Evolutionary conservation across 495 filamentous ascomycete genomes (phyloP), one percentile per base, ranked within the genome.

Genomic region (Bacidia gigantensis): DNA sequence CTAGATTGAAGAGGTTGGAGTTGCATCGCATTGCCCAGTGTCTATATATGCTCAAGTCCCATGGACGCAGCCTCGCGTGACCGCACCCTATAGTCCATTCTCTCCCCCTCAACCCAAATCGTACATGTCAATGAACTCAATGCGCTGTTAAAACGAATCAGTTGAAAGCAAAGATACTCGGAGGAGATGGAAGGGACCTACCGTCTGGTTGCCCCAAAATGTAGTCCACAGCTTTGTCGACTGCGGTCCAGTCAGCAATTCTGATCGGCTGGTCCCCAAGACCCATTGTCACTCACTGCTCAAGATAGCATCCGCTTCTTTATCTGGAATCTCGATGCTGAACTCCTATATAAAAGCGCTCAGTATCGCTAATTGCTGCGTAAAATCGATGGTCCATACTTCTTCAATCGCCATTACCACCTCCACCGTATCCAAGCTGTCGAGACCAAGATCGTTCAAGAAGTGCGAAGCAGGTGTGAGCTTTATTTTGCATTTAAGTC

Each of bases 371-470:
- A 21, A 22, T 17, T 21, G 17, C 9, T 12, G 1, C 7, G 0
- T 11, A 2, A 18, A 9, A 12, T 11, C 7, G 0, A 29, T 24
- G 23, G n/a, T 3, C 22, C 32, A 58, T 74, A 95, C 90, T 85
- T 98, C 92, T 78, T 98, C 92, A 71, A 98, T 96, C 56, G 92
- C 92, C 92, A 98, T 98, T 55, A 98, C 93, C 58, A 98, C 89
- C 76, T 98, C 92, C 49, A 98, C 92, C 46, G 89, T 95, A 66
- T 98, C 92, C 67, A 98, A 75, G 73, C 86, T 93, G 74, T 98
- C 92, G 59, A 98, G 70, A 52, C 88, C 93, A 45, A 98, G 80
- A 71, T 98, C 92, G 64, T 95, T 96, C 51, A 87, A 72, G 69
- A 98, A 98, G 78, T 96, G 87, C 25, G 92, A 83, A 40, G 69